Base-by-base conservation (phyloP, 192 early-diverging fungal genomes). In the Kickxella alabastrina region DNA sequence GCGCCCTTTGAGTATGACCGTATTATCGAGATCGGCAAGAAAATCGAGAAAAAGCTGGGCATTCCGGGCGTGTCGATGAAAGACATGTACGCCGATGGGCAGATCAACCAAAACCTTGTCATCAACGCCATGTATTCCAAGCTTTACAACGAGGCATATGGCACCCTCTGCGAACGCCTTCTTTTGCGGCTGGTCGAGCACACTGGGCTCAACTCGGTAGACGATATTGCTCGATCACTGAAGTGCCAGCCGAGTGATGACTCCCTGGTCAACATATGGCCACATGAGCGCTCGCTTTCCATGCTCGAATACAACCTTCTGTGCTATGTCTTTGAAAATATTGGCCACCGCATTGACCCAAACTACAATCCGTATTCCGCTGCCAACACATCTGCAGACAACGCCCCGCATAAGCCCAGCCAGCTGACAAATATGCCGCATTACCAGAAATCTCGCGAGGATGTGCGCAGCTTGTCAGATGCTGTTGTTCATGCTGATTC, bases 51-150 rank as follows among this genome's bases (percentile, higher is more conserved):
- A 6, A 57, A 64, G 13, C 45, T 75, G 14, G 71, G 71, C 19
- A 64, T 75, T n/a, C 71, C 71, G 1, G 51, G 52, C 12, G 43
- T 66, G 13, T 31, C 52, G 6, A 29, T 68, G 0, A 49, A 49
- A 43, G 48, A 60, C 6, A 44, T 59, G 13, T 43, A 60, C 35
- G 39, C 31, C 1, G 52, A 52, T 28, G 57, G 29, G 24, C 52
- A 59, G 41, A 52, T 68, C 12, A 68, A 67, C 47, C 60, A 68
- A 39, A 67, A 49, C 24, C 49, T 75, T 46, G 60, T 66, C 3
- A 44, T 75, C n/a, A 68, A 61, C 28, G 71, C 71, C 18, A 63
- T 68, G 65, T 58, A 64, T 25, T 68, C 64, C n/a, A 63, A 60
- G 54, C 65, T 75, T 0, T 75, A 75, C 53, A 75, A 67, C 49